Conservation (phyloP, 179 eudicot species). For the Carnegiea gigantea region DNA sequence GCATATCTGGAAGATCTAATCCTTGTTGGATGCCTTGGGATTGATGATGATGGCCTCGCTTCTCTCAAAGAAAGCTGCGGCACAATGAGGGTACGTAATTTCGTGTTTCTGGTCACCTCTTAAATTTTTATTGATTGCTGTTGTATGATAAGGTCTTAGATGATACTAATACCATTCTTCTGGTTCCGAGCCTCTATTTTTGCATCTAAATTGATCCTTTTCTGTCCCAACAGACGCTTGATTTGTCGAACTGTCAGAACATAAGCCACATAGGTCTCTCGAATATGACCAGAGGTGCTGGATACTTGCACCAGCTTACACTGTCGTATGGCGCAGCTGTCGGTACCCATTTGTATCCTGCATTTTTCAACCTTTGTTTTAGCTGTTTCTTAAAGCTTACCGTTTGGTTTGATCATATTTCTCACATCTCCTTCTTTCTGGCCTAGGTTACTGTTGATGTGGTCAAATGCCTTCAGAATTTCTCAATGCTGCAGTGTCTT, state of each 20-base stretch:
- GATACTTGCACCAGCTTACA: slow-evolving; percentile 41
- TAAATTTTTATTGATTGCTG: background rate
- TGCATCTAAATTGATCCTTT: slow-evolving; percentile 8
- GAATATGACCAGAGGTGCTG: slow-evolving; percentile 47
- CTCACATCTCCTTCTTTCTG: slow-evolving; percentile 1
- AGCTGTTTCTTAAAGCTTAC: background rate
- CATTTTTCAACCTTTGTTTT: background rate
- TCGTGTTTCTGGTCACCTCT: background rate
- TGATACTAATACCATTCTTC: background rate
- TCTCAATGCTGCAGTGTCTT: slow-evolving; percentile 56
- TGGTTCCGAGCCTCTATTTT: background rate
- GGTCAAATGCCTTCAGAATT: slow-evolving; percentile 57
- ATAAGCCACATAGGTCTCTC: slow-evolving; percentile 62
- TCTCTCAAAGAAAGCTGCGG: slow-evolving; percentile 47
- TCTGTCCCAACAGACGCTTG: slow-evolving; percentile 49
- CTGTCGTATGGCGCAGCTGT: slow-evolving; percentile 70
- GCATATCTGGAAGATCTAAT: slow-evolving; percentile 55
- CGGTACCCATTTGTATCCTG: slow-evolving; percentile 22
- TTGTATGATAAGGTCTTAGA: background rate
- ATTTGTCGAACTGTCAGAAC: slow-evolving; percentile 70
- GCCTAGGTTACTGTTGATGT: slow-evolving; percentile 69
- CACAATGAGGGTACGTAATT: slow-evolving; percentile 46
- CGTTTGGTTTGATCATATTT: background rate
- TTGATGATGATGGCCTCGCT: slow-evolving; percentile 62
- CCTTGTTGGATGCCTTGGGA: slow-evolving; percentile 70